Evolutionary conservation across 805 yeast species (phyloP).

Genomic region (Barnettozyma wickerhamii): DNA sequence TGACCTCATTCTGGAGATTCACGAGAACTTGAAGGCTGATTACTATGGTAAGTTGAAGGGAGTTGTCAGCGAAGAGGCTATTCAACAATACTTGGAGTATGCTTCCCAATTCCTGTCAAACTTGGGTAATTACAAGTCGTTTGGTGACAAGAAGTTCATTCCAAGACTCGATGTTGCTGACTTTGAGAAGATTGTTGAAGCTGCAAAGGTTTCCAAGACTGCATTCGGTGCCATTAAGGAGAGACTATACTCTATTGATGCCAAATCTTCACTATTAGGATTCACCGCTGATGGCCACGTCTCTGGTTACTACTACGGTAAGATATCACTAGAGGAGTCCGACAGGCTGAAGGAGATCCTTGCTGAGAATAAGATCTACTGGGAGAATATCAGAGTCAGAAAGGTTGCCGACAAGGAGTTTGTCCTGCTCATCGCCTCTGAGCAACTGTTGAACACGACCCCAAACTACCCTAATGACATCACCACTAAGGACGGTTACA

Average conservation of each 20-base stretch:
- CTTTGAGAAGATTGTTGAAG: slow-evolving; percentile 45
- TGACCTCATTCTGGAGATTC: slow-evolving; percentile 62
- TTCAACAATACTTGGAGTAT: slow-evolving; percentile 52
- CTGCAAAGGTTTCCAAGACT: slow-evolving; percentile 31
- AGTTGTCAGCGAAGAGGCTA: slow-evolving; percentile 29
- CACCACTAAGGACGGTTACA: slow-evolving; percentile 34
- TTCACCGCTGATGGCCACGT: slow-evolving; percentile 75
- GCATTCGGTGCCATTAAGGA: slow-evolving; percentile 36
- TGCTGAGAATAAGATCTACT: slow-evolving; percentile 60
- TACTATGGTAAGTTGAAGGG: slow-evolving; percentile 37
- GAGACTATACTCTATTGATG: slow-evolving; percentile 47
- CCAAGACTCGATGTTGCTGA: slow-evolving; percentile 52
- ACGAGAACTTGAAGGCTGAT: slow-evolving; percentile 45
- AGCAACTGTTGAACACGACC: slow-evolving; percentile 43
- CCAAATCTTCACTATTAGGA: slow-evolving; percentile 56
- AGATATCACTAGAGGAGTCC: slow-evolving; percentile 54
- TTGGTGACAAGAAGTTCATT: slow-evolving; percentile 84
- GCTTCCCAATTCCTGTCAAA: slow-evolving; percentile 72
- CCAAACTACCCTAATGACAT: slow-evolving; percentile 50
- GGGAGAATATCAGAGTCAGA: slow-evolving; percentile 74
- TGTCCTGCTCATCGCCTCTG: slow-evolving; percentile 66
- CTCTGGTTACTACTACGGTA: slow-evolving; percentile 65
- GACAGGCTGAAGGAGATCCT: slow-evolving; percentile 63
- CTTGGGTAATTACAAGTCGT: slow-evolving; percentile 77
- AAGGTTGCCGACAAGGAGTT: slow-evolving; percentile 47